Evolutionary conservation across 169 alveolate species (phyloP), one percentile per base, ranked within the genome.

Genomic region (Theileria annulata): DNA sequence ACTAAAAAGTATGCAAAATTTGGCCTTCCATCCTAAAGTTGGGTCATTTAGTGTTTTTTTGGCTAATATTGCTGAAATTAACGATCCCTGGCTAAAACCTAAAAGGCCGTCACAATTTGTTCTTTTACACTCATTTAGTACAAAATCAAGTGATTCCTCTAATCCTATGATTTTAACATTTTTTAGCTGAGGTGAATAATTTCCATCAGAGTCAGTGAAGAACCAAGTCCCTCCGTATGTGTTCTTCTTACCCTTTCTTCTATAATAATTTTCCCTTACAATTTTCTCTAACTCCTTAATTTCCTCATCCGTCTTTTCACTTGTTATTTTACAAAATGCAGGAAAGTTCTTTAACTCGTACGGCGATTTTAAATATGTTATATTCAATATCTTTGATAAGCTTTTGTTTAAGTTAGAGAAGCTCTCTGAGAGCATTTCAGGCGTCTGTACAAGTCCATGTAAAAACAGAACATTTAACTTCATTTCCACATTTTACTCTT

Each of bases 81-180:
- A 60, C 56, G 77, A 80, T 2, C 89, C 89, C 10, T 64, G 89
- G 75, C 89, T 82, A 77, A 76, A 82, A 23, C 89, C 89, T 71
- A 82, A 59, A 69, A 82, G 75, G 19, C 89, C 89, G 56, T 82
- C 89, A 4, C 75, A 77, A 21, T 82, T 31, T 60, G 62, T 68
- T 47, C 63, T 77, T 66, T 74, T 82, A 75, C 89, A 82, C 35
- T 78, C 89, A 51, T 77, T 75, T 48, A 75, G 35, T 10, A 82
- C 80, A 25, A 76, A 68, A 71, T 82, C 75, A 23, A 82, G 66
- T 37, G 88, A 82, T 30, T 67, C 86, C 12, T 82, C 88, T 0
- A 82, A 23, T 27, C 88, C 88, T 0, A 66, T 30, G 23, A 76
- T 73, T 15, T 70, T 80, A 3, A 60, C 85, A 9, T 1, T 27